phyloP scores from a whole-genome alignment of 805 yeast species.

The Spathaspora passalidarum region DNA sequence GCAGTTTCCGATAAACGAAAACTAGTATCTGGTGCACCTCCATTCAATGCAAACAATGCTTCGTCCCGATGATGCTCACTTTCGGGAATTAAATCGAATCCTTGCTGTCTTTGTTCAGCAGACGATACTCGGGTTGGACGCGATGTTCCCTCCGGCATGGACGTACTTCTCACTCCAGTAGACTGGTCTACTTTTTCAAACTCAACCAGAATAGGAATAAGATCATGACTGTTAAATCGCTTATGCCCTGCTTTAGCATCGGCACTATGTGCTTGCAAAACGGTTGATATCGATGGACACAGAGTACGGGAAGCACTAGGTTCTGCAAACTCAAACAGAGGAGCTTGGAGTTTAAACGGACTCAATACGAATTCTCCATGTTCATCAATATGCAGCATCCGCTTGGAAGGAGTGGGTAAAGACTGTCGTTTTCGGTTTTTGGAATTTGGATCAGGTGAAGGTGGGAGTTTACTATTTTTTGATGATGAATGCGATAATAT shows the following conservation, averaged over 20 bases:
- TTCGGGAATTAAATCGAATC: neutral
- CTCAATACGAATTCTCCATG: conserved; percentile 37
- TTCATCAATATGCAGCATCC: conserved; percentile 16
- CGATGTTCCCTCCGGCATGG: conserved; percentile 22
- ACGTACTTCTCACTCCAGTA: conserved; percentile 19
- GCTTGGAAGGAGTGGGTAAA: conserved; percentile 30
- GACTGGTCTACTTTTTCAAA: conserved; percentile 24
- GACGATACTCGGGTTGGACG: neutral
- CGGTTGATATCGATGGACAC: neutral
- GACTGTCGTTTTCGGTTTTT: conserved; percentile 30
- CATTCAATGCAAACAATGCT: conserved; percentile 30
- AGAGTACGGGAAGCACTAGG: neutral
- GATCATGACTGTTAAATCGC: conserved; percentile 41
- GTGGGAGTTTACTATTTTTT: conserved; percentile 21
- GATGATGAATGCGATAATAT: neutral
- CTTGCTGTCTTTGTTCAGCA: conserved; percentile 7
- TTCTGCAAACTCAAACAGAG: neutral
- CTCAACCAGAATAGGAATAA: conserved; percentile 42
- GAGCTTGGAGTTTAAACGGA: conserved; percentile 37
- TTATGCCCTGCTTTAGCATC: conserved; percentile 32
- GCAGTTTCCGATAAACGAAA: conserved; percentile 11
- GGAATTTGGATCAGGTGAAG: conserved; percentile 31
- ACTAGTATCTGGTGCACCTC: conserved; percentile 10
- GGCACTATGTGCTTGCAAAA: conserved; percentile 9
- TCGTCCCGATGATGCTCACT: conserved; percentile 14